Percentiles rank a stretch among this genome's conserved stretches.
These are phyloP conservation scores for Penicillium cosmopolitanum DNA, from an alignment of 495 filamentous ascomycete species.

Conservation along the genomic window DNA sequence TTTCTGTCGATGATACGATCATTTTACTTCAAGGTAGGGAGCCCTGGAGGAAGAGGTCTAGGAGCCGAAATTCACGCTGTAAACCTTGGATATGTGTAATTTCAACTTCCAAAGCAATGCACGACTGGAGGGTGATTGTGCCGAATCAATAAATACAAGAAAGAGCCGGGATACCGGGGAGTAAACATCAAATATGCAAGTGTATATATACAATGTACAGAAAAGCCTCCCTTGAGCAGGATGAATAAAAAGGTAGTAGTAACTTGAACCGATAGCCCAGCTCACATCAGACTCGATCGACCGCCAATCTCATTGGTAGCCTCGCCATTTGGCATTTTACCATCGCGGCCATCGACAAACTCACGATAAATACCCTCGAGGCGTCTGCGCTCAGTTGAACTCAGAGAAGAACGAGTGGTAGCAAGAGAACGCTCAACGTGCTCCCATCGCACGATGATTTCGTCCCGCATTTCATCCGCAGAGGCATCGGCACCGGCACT, in stretches of 20 bases:
- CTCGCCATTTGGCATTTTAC: slow-evolving; percentile 92
- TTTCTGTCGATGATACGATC: too few relatives aligned
- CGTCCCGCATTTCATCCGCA: slow-evolving; percentile 52
- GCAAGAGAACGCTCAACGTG: slow-evolving; percentile 78
- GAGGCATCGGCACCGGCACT: slow-evolving; percentile 28
- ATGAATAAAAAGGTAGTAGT: background rate
- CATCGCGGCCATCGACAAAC: slow-evolving; percentile 88
- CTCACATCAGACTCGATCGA: slow-evolving; percentile 88
- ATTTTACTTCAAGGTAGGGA: too few relatives aligned
- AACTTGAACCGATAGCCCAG: background rate
- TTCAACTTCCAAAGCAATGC: slow-evolving; percentile 1
- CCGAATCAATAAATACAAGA: slow-evolving; percentile 10
- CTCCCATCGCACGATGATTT: slow-evolving; percentile 85
- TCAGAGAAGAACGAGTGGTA: slow-evolving; percentile 83
- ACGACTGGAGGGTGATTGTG: background rate
- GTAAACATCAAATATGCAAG: slow-evolving; percentile 12
- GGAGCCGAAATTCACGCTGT: background rate
- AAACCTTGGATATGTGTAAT: background rate
- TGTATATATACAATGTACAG: slow-evolving; percentile 29
- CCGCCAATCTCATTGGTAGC: slow-evolving; percentile 89
- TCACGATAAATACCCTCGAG: slow-evolving; percentile 83
- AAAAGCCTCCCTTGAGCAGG: slow-evolving; percentile 5
- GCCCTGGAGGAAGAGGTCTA: too few relatives aligned
- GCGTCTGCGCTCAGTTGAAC: slow-evolving; percentile 69
- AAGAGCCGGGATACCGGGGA: background rate